phyloP scores from a whole-genome alignment of 2,329 filamentous ascomycete species.

The Meredithiella fracta region DNA sequence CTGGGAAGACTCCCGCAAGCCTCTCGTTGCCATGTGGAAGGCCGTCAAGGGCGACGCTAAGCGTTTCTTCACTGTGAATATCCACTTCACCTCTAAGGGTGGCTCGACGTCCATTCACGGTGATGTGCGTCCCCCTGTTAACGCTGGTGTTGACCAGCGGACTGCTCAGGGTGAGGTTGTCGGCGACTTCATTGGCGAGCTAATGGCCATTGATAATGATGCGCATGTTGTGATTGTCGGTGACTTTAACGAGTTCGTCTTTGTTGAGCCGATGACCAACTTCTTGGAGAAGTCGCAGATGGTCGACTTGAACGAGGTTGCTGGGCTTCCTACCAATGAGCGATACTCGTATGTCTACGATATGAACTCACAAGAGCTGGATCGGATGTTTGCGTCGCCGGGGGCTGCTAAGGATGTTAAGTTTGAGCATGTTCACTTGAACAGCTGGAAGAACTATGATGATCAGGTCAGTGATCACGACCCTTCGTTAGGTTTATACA shows the following conservation, averaged over 20 bases:
- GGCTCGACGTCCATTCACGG: conserved; percentile 48
- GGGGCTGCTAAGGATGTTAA: conserved; percentile 28
- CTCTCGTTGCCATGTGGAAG: conserved; percentile 49
- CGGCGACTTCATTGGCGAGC: conserved; percentile 38
- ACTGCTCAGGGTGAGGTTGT: conserved; percentile 40
- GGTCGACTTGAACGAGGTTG: conserved; percentile 44
- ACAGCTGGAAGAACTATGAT: conserved; percentile 45
- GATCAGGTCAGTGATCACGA: conserved; percentile 52
- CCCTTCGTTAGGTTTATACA: conserved; percentile 45
- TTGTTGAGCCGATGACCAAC: conserved; percentile 39
- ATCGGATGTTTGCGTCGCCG: conserved; percentile 52
- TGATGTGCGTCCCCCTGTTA: conserved; percentile 48
- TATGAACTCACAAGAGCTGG: conserved; percentile 51
- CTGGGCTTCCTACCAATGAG: conserved; percentile 35
- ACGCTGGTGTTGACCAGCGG: conserved; percentile 43
- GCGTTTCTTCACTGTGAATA: conserved; percentile 53
- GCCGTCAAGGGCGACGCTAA: conserved; percentile 34
- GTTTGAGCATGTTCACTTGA: conserved; percentile 55
- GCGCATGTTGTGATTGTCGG: conserved; percentile 45
- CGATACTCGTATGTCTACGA: conserved; percentile 57
- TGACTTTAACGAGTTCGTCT: conserved; percentile 58
- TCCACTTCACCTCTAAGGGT: conserved; percentile 51
- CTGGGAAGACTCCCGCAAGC: conserved; percentile 48
- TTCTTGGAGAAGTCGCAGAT: conserved; percentile 40
- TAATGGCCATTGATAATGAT: conserved; percentile 37